A percentile compares a stretch with the other conserved stretches of the same genome.
These are phyloP conservation scores for Guadua angustifolia DNA, from an alignment of 176 grass and related monocot genomes.

Conservation along the genomic window DNA sequence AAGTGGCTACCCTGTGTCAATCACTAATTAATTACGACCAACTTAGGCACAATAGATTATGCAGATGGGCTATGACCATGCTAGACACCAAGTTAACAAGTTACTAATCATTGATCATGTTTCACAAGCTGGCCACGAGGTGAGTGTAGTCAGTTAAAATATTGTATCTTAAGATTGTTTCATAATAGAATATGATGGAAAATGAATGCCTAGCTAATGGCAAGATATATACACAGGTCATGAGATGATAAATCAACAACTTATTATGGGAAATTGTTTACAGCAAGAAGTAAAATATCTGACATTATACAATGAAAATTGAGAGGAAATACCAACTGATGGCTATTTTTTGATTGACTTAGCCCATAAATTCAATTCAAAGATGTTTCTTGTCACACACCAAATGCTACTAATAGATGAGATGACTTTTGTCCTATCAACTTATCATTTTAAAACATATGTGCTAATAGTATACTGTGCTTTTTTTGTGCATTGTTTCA, in stretches of 20 bases:
- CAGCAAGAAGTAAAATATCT: not conserved
- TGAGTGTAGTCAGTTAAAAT: constrained; percentile 21
- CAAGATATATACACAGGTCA: not conserved
- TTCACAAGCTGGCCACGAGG: constrained; percentile 31
- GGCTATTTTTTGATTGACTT: too few species aligned
- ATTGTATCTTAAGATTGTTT: constrained; percentile 11
- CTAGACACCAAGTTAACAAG: constrained; percentile 10
- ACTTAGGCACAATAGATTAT: constrained; percentile 35
- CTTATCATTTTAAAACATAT: too few species aligned
- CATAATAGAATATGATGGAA: constrained; percentile 13
- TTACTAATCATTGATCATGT: constrained; percentile 18
- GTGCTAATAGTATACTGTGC: too few species aligned
- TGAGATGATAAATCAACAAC: constrained; percentile 20
- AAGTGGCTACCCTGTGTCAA: constrained; percentile 20
- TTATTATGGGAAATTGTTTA: constrained; percentile 2
- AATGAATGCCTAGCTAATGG: constrained; percentile 22
- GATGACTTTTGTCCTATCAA: too few species aligned
- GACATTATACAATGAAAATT: constrained; percentile 18
- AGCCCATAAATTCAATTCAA: too few species aligned
- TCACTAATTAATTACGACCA: constrained; percentile 49
- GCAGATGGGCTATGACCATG: not conserved
- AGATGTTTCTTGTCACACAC: too few species aligned
- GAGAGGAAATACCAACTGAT: too few species aligned
- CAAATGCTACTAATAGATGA: too few species aligned
- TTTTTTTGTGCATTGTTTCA: too few species aligned